phyloP scores from a whole-genome alignment of 2,329 filamentous ascomycete species.

The Clarireedia monteithiana region DNA sequence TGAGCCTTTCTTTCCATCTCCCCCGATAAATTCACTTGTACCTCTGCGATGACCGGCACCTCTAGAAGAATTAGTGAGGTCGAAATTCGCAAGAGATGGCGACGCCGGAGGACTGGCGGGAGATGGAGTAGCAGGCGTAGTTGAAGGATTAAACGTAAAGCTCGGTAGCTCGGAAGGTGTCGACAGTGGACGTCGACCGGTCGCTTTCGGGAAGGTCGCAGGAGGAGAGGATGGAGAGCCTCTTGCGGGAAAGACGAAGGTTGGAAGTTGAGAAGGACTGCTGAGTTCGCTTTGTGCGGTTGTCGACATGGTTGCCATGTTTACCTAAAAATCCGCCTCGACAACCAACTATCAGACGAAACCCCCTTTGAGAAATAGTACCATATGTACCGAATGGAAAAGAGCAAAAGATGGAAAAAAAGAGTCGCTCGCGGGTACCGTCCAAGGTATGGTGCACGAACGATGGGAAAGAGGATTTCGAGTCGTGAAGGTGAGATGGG shows the following conservation, averaged over 20 bases:
- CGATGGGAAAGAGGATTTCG: neutral
- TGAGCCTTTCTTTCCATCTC: conserved; percentile 43
- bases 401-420: neutral
- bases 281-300: conserved; percentile 1
- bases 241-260: conserved; percentile 22
- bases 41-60: conserved; percentile 62
- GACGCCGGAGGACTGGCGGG: conserved; percentile 37
- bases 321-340: conserved; percentile 4
- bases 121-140: conserved; percentile 27
- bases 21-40: conserved; percentile 81
- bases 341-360: conserved; percentile 8
- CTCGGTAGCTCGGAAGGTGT: conserved; percentile 3
- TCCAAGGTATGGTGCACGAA: neutral
- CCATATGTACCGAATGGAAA: conserved; percentile 6
- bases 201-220: conserved; percentile 35
- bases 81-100: conserved; percentile 26
- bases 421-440: conserved; percentile 4
- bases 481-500: neutral
- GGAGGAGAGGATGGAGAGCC: conserved; percentile 15
- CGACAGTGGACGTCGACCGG: conserved; percentile 45
- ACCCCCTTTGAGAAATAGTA: neutral
- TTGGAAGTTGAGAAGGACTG: conserved; percentile 19
- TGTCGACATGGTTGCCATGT: conserved; percentile 9
- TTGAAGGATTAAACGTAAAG: conserved; percentile 5
- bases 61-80: conserved; percentile 35